Evolutionary conservation across 1,284 basidiomycete species (phyloP).

Genomic region (Meripilus lineatus): DNA sequence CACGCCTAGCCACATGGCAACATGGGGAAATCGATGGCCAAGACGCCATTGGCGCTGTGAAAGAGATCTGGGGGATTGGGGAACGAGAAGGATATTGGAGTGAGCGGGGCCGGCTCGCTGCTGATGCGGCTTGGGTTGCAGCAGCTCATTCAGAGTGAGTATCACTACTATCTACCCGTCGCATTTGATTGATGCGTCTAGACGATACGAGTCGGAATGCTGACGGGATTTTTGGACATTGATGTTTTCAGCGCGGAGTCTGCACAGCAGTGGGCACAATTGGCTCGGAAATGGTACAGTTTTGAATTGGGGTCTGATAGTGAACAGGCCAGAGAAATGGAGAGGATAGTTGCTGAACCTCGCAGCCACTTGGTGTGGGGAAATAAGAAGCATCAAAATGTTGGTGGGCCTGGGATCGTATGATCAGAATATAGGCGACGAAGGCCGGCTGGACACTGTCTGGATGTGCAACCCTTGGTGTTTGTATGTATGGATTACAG

Average conservation of each 20-base stretch:
- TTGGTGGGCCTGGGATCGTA: conserved; percentile 28
- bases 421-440: too few relatives aligned
- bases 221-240: conserved; percentile 2
- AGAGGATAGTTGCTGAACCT: conserved; percentile 31
- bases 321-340: conserved; percentile 38
- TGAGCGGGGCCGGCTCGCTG: conserved; percentile 55
- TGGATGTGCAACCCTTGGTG: background rate
- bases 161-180: background rate
- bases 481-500: too few relatives aligned
- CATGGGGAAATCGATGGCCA: conserved; percentile 35
- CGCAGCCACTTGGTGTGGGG: conserved; percentile 43
- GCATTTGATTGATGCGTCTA: background rate
- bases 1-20: conserved; percentile 43
- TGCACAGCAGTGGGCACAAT: conserved; percentile 41
- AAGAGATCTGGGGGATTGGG: conserved; percentile 49
- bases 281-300: conserved; percentile 47
- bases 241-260: conserved; percentile 34
- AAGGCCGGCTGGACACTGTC: background rate
- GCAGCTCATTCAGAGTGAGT: conserved; percentile 58
- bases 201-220: background rate
- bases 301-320: conserved; percentile 54
- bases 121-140: conserved; percentile 53
- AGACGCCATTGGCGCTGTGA: conserved; percentile 43
- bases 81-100: conserved; percentile 59
- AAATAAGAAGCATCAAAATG: conserved; percentile 28